Evolutionary conservation across 1,284 basidiomycete species (phyloP), one percentile per base, ranked within the genome.

Genomic region (Coriolopsis trogii): DNA sequence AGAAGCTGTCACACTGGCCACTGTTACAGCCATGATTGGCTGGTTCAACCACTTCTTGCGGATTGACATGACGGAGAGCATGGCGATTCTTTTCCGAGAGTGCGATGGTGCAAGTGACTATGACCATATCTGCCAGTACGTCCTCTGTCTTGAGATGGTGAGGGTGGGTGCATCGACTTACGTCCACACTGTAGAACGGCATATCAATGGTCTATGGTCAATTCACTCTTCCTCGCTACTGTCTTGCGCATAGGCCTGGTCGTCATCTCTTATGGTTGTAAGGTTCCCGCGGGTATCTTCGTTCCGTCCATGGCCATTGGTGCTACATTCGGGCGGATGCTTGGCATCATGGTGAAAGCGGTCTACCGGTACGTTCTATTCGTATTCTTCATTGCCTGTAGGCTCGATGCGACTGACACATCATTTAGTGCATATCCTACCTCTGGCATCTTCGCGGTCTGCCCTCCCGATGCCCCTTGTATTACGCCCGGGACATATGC

Each of bases 401-500:
- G 2, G 25, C 12, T 26, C 20, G 9, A 4, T 20, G 41, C 24
- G 15, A n/a, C n/a, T n/a, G 38, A 34, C 16, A 34, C 12, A 30
- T 38, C 4, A 3, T 23, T n/a, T 48, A 96, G 93, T 42, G 80
- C 93, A 1, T 89, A 91, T 67, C 91, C 91, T 0, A 73, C 84
- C 23, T 89, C 89, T 29, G 87, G 92, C 1, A 89, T 95, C 55
- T 99, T 99, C 66, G 85, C 91, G 0, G 85, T 89, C 28, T 99
- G 97, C 67, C 81, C 84, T 25, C 94, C 94, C 1, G 93, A 98
- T 67, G 82, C 90, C 12, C 95, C 95, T 0, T 99, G 97, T 66
- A 99, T 99, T 64, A 98, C 96, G 0, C 97, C 97, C 0, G 97
- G 97, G 12, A 99, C 96, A 6, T 98, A 98, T 70, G 95, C 95